Evolutionary conservation across 2,329 filamentous ascomycete species (phyloP).

Genomic region (Orbilia quercus): DNA sequence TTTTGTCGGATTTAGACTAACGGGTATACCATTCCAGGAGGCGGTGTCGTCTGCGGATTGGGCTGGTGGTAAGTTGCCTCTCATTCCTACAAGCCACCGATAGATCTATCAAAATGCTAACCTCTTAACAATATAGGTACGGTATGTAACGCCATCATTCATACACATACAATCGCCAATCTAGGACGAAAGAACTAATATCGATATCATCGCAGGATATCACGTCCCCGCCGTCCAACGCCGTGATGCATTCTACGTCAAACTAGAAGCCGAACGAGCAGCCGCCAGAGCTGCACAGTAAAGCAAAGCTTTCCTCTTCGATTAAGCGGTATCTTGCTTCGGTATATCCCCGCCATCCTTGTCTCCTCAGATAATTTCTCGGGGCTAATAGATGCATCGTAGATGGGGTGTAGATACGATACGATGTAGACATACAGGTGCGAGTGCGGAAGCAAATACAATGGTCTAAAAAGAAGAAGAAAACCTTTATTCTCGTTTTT

Average conservation of each 20-base stretch:
- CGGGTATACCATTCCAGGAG: constrained; percentile 21
- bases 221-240: constrained; percentile 64
- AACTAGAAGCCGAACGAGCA: constrained; percentile 63
- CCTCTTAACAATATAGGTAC: constrained; percentile 10
- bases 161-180: too few species aligned
- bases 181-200: too few species aligned
- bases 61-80: constrained; percentile 28
- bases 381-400: too few species aligned
- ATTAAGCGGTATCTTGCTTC: not conserved
- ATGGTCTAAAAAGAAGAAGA: too few species aligned
- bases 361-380: too few species aligned
- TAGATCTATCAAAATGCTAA: not conserved
- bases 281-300: constrained; percentile 56
- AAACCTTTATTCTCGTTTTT: not conserved
- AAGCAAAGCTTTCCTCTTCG: not conserved
- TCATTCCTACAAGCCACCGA: not conserved
- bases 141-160: constrained; percentile 43
- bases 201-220: constrained; percentile 60
- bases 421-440: not conserved
- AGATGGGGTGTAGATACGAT: constrained; percentile 1
- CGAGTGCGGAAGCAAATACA: too few species aligned
- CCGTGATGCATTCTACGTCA: constrained; percentile 64
- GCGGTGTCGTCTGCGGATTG: constrained; percentile 26
- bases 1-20: too few species aligned
- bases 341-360: not conserved